phyloP scores from a whole-genome alignment of 192 early-diverging fungal genomes.

The Umbelopsis sp. region DNA sequence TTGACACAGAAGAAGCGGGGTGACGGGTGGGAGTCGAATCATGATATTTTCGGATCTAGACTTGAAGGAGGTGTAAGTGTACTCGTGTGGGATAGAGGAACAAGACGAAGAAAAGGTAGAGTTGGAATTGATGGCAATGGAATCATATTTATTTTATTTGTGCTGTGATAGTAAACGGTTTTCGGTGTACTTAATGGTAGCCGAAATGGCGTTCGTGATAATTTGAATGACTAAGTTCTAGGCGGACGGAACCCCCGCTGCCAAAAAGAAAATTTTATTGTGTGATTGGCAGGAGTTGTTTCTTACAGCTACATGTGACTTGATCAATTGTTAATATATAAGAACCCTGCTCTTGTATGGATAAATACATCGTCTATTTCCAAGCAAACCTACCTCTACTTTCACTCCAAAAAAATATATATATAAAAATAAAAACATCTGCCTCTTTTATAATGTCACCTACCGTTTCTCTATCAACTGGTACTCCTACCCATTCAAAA shows the following conservation, averaged over 20 bases:
- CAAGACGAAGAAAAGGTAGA: no score
- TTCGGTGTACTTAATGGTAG: no score
- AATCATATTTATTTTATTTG: neutral
- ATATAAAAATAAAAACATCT: neutral
- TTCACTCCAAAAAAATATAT: no score
- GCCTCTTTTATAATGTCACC: neutral
- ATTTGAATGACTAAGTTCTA: slow-evolving; percentile 15
- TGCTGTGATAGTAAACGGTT: neutral
- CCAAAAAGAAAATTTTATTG: neutral
- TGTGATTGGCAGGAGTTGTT: neutral
- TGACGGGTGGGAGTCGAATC: slow-evolving; percentile 11
- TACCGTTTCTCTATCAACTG: neutral
- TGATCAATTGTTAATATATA: slow-evolving; percentile 1
- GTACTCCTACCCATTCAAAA: neutral
- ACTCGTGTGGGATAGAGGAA: neutral
- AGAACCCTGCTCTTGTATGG: neutral
- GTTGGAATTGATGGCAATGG: no score
- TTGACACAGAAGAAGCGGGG: slow-evolving; percentile 7
- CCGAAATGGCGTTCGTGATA: neutral
- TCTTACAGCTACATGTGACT: slow-evolving; percentile 3
- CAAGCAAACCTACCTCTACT: neutral
- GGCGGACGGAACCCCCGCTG: neutral
- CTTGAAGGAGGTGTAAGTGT: neutral
- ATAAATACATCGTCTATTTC: neutral
- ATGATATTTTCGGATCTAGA: neutral